Base-by-base conservation (phyloP, 2,329 filamentous ascomycete genomes). In the Talaromyces marneffei region DNA sequence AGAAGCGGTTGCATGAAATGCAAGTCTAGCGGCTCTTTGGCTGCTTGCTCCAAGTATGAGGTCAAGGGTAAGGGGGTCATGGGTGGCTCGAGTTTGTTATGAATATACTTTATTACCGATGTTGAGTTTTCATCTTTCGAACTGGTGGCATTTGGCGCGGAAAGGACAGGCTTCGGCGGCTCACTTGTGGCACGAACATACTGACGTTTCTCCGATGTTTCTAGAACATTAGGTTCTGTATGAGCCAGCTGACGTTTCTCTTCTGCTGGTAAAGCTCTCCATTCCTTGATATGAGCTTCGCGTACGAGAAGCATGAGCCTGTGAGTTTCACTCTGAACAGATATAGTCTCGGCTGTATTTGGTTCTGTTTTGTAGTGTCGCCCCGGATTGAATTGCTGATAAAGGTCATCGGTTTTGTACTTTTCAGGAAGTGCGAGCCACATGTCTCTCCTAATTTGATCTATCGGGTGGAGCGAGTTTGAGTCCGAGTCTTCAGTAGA, bases 1-100 rank as follows among this genome's bases (percentile, higher is more conserved):
- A 99, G 85, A 35, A 96, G 82, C 16, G 83, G 83, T 42, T 85
- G 84, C 1, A 87, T 83, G 0, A 73, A 56, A 0, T 74, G 40
- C 3, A 83, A 74, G 16, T 66, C 65, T 29, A 72, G 68, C 0
- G 85, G 80, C 0, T 76, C 67, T 14, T 76, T 66, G 4, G 76
- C 71, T 1, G 88, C 80, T 57, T 81, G 80, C 3, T 70, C 59
- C n/a, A 91, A 77, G 74, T 95, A 95, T 52, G 74, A 70, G 0
- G 74, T 50, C 1, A 83, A 82, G 0, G 90, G 85, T 0, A 82
- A 69, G 0, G 91, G 90, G 25, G 87, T 73, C 57, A 81, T 64
- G 70, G 77, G 62, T 20, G 44, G 27, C 33, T 42, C 37, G 37
- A 57, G 39, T 20, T 52, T 18, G 48, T 9, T 35, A 35, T 10